Evolutionary conservation across 2,329 filamentous ascomycete genomes (phyloP).

Genomic region (Ascochyta lentis): DNA sequence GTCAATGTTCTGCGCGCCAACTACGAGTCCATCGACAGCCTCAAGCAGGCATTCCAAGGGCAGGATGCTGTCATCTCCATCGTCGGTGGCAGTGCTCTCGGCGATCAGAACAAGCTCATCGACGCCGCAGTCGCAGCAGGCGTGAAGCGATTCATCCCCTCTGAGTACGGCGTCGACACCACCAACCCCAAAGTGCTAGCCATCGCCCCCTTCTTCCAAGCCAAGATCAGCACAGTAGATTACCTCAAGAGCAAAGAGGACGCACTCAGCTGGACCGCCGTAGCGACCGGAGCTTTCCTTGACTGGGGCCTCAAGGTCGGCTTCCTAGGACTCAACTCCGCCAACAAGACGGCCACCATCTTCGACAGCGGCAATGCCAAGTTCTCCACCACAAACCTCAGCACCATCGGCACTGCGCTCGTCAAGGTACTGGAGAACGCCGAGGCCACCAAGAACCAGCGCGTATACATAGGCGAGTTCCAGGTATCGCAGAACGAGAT

Average conservation of each 20-base stretch:
- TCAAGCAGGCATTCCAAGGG: constrained; percentile 60
- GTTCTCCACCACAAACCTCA: constrained; percentile 60
- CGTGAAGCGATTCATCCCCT: constrained; percentile 67
- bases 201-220: constrained; percentile 59
- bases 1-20: constrained; percentile 57
- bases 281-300: constrained; percentile 58
- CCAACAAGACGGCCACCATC: constrained; percentile 59
- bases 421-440: constrained; percentile 58
- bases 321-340: constrained; percentile 61
- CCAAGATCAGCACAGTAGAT: constrained; percentile 58
- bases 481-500: constrained; percentile 65
- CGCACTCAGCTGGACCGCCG: constrained; percentile 63
- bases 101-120: constrained; percentile 60
- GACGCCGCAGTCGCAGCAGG: constrained; percentile 66
- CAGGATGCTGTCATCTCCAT: constrained; percentile 64
- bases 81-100: constrained; percentile 51
- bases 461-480: constrained; percentile 65
- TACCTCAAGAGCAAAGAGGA: constrained; percentile 59
- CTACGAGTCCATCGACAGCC: constrained; percentile 55
- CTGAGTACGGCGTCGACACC: constrained; percentile 62
- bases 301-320: constrained; percentile 55
- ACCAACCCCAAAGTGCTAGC: constrained; percentile 44
- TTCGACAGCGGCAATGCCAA: constrained; percentile 63
- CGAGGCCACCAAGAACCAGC: constrained; percentile 63
- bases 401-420: constrained; percentile 60